Evolutionary conservation across 2,329 filamentous ascomycete genomes (phyloP), one percentile per base, ranked within the genome.

Genomic region (Cladosporium sp.): DNA sequence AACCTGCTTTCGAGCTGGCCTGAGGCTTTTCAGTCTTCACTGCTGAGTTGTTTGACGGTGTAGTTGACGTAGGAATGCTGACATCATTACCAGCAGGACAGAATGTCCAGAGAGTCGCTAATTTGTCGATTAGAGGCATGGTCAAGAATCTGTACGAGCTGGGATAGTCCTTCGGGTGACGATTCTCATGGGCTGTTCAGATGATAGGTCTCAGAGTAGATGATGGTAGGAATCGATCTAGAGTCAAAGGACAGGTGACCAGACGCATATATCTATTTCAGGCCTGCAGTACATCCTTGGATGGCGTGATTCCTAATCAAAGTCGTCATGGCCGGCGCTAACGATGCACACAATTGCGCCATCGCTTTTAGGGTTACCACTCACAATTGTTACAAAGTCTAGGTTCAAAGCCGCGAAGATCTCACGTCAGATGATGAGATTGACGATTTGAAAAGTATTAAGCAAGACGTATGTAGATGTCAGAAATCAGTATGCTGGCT

Each of bases 231-330:
- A n/a, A 3, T 8, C 8, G 11, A 11, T 21, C 3, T 5, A 46
- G 16, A 11, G 11, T 21, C 21, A 21, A 0, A 44, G n/a, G 40
- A 21, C 18, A 18, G 40, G 7, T n/a, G 40, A 21, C 40, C 21
- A 26, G 23, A 26, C 23, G 23, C 23, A 21, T 23, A 46, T 23
- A 46, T 46, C n/a, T 21, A 23, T 46, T 46, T 21, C 10, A 12
- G 40, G 40, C 8, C 40, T 44, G 40, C n/a, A n/a, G n/a, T 46
- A 8, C 40, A 52, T 29, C 26, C 28, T 28, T 52, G 14, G 14
- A 59, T 59, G 37, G 56, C 56, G 56, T 59, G 56, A 59, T 59
- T 59, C 56, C 56, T 59, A 59, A 59, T 37, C 56, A 59, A 31
- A n/a, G 31, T 37, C 56, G 56, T 59, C 31, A 26, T 44, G 37